Evolutionary conservation across 345 rosid species (phyloP), one percentile per base, ranked within the genome.

Genomic region (Aquilaria sinensis): DNA sequence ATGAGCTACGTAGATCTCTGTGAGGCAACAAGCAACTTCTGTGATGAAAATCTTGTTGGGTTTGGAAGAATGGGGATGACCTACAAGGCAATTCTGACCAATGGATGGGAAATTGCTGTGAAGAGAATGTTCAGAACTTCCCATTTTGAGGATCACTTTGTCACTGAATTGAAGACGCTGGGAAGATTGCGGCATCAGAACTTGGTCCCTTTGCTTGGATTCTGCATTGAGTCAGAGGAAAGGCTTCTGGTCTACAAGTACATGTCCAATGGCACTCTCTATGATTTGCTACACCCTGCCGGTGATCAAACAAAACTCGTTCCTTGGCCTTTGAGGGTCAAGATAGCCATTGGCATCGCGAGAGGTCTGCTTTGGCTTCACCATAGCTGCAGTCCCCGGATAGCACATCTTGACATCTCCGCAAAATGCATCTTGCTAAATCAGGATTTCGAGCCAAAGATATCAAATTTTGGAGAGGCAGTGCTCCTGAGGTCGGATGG

Each of bases 301-400:
- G 23, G 0, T 2, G 56, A 64, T 31, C 15, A n/a, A 14, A 23
- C 32, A 53, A 57, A 50, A 16, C 8, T 13, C 45, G 29, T 74
- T 31, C 51, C 51, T 6, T 74, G 75, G 78, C 66, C 69, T 2
- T 56, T 66, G 46, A 67, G 78, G 53, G 13, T 66, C 23, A 74
- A 67, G 63, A 63, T 74, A 15, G 78, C 66, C 0, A 33, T 41
- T 32, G 71, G 78, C 9, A 0, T 66, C 12, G 69, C 78, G 9
- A 62, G 58, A 57, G 78, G 61, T 37, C 54, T 74, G 60, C 65
- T 70, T 12, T 70, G 78, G 78, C 72, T 74, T 2, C 78, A 74
- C 50, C 72, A 70, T 23, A 45, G 33, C 32, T 49, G 53, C 62
- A 14, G 43, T 11, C 16, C 37, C 10, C 59, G 33, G 0, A 43